Percentiles rank a stretch among this genome's conserved stretches.
phyloP scores from a whole-genome alignment of 495 filamentous ascomycete species.

The Glonium stellatum region DNA sequence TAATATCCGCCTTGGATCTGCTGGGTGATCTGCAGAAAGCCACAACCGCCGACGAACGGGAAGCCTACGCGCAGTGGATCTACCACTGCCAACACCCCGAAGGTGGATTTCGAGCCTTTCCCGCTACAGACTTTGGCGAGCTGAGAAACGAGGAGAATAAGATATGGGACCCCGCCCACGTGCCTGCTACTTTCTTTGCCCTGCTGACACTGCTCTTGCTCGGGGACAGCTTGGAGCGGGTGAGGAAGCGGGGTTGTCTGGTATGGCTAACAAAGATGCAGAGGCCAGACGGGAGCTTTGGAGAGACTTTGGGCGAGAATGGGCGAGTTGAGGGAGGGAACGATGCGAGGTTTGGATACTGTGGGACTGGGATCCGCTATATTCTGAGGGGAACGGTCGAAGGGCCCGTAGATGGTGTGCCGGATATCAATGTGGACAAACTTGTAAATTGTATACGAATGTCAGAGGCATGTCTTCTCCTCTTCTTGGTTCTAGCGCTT shows the following conservation, averaged over 20 bases:
- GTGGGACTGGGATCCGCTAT: constrained; percentile 73
- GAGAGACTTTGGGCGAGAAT: constrained; percentile 60
- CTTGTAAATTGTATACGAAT: constrained; percentile 64
- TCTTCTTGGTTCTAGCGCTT: background rate
- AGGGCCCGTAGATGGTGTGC: constrained; percentile 47
- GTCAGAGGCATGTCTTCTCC: constrained; percentile 50
- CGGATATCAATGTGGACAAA: constrained; percentile 68
- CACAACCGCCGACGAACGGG: constrained; percentile 52
- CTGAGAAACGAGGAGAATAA: constrained; percentile 44
- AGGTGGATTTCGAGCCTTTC: constrained; percentile 76
- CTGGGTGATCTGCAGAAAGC: constrained; percentile 54
- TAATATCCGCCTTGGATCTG: constrained; percentile 73
- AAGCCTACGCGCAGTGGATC: constrained; percentile 60
- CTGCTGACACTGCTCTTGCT: constrained; percentile 66
- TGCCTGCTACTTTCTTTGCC: constrained; percentile 84
- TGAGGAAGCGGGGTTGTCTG: constrained; percentile 62
- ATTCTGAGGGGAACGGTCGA: constrained; percentile 56
- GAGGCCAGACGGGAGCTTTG: constrained; percentile 82
- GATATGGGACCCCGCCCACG: constrained; percentile 69
- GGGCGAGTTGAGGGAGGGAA: constrained; percentile 65
- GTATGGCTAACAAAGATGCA: constrained; percentile 71
- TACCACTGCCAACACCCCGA: constrained; percentile 66
- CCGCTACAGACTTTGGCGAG: constrained; percentile 53
- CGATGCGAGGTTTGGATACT: constrained; percentile 83
- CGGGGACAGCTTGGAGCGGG: constrained; percentile 61